A percentile compares a stretch with the other conserved stretches of the same genome.
These are phyloP conservation scores for Daldinia grandis DNA, from an alignment of 495 filamentous ascomycete genomes.

Conservation along the genomic window DNA sequence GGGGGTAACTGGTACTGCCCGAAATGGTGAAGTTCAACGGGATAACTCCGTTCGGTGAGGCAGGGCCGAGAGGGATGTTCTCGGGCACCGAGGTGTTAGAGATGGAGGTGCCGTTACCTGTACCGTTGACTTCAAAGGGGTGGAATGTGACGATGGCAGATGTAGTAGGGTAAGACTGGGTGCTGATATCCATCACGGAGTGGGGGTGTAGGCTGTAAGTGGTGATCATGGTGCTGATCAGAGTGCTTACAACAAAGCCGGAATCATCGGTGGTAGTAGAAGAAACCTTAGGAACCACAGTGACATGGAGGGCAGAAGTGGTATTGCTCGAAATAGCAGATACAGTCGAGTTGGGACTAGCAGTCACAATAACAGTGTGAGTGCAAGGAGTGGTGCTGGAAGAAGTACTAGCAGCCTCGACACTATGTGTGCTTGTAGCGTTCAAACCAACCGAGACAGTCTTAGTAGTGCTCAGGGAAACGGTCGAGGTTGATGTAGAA, in stretches of 20 bases:
- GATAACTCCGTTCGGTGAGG: constrained; percentile 7
- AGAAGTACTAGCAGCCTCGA: neutral
- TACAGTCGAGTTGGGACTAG: constrained; percentile 6
- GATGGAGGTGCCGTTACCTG: neutral
- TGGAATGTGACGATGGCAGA: neutral
- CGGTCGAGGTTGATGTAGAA: neutral
- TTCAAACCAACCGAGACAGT: constrained; percentile 3
- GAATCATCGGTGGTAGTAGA: constrained; percentile 9
- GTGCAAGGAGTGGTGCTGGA: constrained; percentile 1
- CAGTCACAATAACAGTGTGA: constrained; percentile 4
- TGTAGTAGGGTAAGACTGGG: neutral
- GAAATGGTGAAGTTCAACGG: constrained; percentile 7
- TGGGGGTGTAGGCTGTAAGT: constrained; percentile 19
- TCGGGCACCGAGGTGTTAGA: constrained; percentile 3
- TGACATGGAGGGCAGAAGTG: neutral
- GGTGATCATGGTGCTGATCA: constrained; percentile 25
- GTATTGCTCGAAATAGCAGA: neutral
- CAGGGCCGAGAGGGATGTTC: constrained; percentile 12
- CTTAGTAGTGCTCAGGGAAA: constrained; percentile 4
- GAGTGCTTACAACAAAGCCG: constrained; percentile 10
- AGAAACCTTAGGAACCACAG: neutral
- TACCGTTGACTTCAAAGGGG: constrained; percentile 15
- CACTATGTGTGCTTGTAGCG: constrained; percentile 4
- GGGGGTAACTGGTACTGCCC: neutral
- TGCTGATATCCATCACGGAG: constrained; percentile 11